These are phyloP conservation scores for Halenospora varia DNA, from an alignment of 495 filamentous ascomycete genomes.

Conservation along the genomic window DNA sequence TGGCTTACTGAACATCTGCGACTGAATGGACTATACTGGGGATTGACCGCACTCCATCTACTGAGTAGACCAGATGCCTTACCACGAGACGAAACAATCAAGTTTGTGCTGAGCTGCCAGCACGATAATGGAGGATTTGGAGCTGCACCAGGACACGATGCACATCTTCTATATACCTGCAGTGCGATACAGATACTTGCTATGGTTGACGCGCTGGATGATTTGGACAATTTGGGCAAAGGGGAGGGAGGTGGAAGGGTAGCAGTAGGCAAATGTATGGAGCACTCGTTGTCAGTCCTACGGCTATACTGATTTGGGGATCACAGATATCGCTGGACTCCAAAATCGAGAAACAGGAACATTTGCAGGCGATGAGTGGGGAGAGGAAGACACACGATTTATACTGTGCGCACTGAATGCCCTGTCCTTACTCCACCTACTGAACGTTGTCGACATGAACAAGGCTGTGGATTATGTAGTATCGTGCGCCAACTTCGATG, in stretches of 20 bases:
- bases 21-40: slow-evolving; percentile 95
- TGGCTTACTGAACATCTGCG: slow-evolving; percentile 96
- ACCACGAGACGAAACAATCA: slow-evolving; percentile 74
- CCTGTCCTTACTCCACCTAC: slow-evolving; percentile 70
- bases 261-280: slow-evolving; percentile 38
- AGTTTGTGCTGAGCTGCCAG: slow-evolving; percentile 90
- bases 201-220: slow-evolving; percentile 76
- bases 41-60: slow-evolving; percentile 81
- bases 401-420: slow-evolving; percentile 85
- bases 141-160: slow-evolving; percentile 88
- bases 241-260: slow-evolving; percentile 70
- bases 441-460: slow-evolving; percentile 68
- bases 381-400: slow-evolving; percentile 92
- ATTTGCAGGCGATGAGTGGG: slow-evolving; percentile 94
- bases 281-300: neutral
- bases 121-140: slow-evolving; percentile 86
- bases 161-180: slow-evolving; percentile 91
- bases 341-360: slow-evolving; percentile 79
- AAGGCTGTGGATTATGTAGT: slow-evolving; percentile 75
- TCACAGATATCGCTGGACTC: slow-evolving; percentile 70
- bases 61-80: slow-evolving; percentile 76
- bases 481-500: slow-evolving; percentile 86
- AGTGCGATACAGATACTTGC: slow-evolving; percentile 90
- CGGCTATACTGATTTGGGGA: neutral
- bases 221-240: slow-evolving; percentile 66